A percentile compares a stretch with the other conserved stretches of the same genome.
Conservation (phyloP, 1,284 basidiomycete genomes). For the Cryptococcus jaspeensis region DNA sequence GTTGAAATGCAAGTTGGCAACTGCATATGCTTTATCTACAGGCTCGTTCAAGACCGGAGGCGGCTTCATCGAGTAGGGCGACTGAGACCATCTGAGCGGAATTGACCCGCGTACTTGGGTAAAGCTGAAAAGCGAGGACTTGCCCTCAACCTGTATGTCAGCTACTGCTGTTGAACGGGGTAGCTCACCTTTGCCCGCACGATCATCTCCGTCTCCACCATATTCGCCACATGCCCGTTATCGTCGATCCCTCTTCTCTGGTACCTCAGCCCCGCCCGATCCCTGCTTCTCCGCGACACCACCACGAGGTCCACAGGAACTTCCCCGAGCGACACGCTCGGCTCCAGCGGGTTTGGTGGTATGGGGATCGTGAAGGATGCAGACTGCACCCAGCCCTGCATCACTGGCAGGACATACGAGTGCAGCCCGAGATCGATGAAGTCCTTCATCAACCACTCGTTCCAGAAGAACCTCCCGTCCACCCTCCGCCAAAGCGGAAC, state of each 20-base stretch:
- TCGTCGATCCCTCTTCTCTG: constrained; percentile 58
- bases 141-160: constrained; percentile 55
- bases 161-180: background rate
- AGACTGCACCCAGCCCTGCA: constrained; percentile 84
- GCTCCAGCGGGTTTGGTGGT: constrained; percentile 26
- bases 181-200: constrained; percentile 67
- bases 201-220: constrained; percentile 62
- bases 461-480: constrained; percentile 58
- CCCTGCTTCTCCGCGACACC: constrained; percentile 55
- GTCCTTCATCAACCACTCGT: constrained; percentile 50
- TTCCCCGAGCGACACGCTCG: constrained; percentile 16
- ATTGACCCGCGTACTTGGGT: constrained; percentile 88
- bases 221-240: constrained; percentile 57
- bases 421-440: constrained; percentile 58
- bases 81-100: constrained; percentile 83
- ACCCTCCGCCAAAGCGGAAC: constrained; percentile 55
- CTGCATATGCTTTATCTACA: constrained; percentile 67
- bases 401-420: constrained; percentile 76
- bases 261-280: constrained; percentile 57
- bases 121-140: constrained; percentile 77
- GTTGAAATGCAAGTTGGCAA: constrained; percentile 72
- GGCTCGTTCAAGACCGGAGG: constrained; percentile 79
- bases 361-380: constrained; percentile 64
- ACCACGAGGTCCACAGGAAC: constrained; percentile 53
- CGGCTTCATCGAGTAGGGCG: constrained; percentile 73